Conservation (phyloP, 2,329 filamentous ascomycete genomes). For the Cryoendolithus antarcticus region DNA sequence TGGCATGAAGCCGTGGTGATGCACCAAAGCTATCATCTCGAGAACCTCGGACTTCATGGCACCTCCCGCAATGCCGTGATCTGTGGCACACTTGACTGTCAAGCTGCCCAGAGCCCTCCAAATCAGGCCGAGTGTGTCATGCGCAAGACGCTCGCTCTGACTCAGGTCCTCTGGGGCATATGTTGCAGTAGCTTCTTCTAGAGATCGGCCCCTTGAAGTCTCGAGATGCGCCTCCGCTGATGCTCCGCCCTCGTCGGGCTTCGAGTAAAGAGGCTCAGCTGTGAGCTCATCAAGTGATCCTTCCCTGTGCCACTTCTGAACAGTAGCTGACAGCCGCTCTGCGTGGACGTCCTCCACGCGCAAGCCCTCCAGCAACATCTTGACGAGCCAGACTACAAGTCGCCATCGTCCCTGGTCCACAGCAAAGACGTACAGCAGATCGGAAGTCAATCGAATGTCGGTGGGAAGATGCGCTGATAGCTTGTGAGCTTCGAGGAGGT, state of each 20-base stretch:
- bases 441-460: no score
- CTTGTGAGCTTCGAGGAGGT: not conserved
- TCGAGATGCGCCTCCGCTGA: no score
- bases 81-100: conserved; percentile 23
- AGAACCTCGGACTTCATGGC: conserved; percentile 32
- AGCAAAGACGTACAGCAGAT: conserved; percentile 16
- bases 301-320: conserved; percentile 4
- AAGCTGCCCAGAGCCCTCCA: conserved; percentile 36
- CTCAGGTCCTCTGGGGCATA: no score
- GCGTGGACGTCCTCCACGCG: conserved; percentile 1
- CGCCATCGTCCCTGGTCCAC: conserved; percentile 30
- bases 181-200: no score
- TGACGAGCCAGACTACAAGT: conserved; percentile 34
- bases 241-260: not conserved
- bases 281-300: conserved; percentile 10
- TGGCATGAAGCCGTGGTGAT: conserved; percentile 36
- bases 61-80: conserved; percentile 5
- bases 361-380: conserved; percentile 27
- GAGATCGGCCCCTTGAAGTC: no score
- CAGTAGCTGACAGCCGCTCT: not conserved
- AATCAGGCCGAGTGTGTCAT: conserved; percentile 31
- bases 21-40: conserved; percentile 36
- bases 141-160: conserved; percentile 7
- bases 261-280: conserved; percentile 2
- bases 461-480: no score